Evolutionary conservation across 2,329 filamentous ascomycete genomes (phyloP), one percentile per base, ranked within the genome.

Genomic region (Incumbomyces delicatus): DNA sequence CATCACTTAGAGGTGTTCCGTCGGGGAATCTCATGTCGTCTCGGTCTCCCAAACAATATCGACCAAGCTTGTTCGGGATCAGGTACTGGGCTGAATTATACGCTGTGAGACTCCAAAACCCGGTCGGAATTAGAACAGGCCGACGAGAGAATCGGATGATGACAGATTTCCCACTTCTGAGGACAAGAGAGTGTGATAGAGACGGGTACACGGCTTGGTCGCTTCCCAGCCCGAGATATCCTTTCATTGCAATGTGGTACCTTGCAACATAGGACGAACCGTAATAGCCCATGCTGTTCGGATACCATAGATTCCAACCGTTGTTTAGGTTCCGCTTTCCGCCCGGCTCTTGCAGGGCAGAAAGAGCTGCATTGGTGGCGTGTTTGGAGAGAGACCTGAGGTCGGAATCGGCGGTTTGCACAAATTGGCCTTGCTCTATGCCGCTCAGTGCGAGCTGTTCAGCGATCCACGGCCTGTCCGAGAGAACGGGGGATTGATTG

Each of bases 31-130:
- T 61, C 22, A 63, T 35, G 40, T 57, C 55, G 36, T 50, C 55
- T 4, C 58, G 50, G 43, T 58, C 57, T 2, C 59, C 58, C 6
- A 62, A 40, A 2, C 53, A 48, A 41, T 60, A 63, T 5, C 48
- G 46, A 29, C 57, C 36, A 22, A 56, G 35, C 1, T 38, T 14
- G 44, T 63, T 62, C 4, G 46, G 18, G 29, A 62, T 52, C 3
- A 63, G 51, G n/a, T 51, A 55, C 18, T 56, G 48, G 3, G 53
- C 41, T 6, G 34, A 33, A 50, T 58, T 50, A 40, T 64, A 61
- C 11, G 53, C 49, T 1, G 57, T 57, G 44, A 62, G 14, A 41
- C 20, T 29, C 39, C 39, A 41, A 18, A 61, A 63, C 0, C 59
- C 59, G 13, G 22, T 22, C 10, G 29, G 11, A 6, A 16, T 32